phyloP scores from a whole-genome alignment of 768 basidiomycete species.

The Pisolithus tinctorius region DNA sequence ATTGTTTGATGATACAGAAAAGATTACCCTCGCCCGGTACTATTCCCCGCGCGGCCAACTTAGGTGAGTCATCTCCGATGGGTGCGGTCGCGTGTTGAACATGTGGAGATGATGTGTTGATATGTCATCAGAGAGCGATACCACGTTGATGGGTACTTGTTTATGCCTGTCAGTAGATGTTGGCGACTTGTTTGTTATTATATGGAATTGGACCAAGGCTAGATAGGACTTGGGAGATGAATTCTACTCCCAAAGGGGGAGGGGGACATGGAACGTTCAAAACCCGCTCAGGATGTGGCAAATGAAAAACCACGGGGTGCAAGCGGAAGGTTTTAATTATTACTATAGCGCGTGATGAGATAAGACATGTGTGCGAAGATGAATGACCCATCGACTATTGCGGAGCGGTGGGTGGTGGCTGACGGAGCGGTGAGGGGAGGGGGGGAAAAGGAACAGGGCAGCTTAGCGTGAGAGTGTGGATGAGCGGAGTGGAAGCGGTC shows the following conservation, averaged over 20 bases:
- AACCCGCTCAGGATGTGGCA: constrained; percentile 14
- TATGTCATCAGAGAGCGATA: constrained; percentile 4
- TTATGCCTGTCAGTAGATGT: constrained; percentile 15
- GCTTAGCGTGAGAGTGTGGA: constrained; percentile 4
- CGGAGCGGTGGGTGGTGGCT: constrained; percentile 8
- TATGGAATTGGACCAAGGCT: constrained; percentile 4
- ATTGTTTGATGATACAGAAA: constrained; percentile 32
- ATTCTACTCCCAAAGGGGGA: constrained; percentile 1
- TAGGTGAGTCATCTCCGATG: constrained; percentile 26
- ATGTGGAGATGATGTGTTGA: constrained; percentile 18
- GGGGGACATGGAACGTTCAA: constrained; percentile 16
- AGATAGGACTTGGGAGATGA: no score
- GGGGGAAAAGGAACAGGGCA: constrained; percentile 7
- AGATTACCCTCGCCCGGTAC: constrained; percentile 62
- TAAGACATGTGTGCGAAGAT: constrained; percentile 18
- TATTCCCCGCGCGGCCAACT: constrained; percentile 48
- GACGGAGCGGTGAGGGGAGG: constrained; percentile 11
- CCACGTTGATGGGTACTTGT: constrained; percentile 8
- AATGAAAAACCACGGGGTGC: constrained; percentile 12
- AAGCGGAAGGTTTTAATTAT: constrained; percentile 18
- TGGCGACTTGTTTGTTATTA: constrained; percentile 10
- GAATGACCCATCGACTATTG: constrained; percentile 6
- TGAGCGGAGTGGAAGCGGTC: constrained; percentile 3
- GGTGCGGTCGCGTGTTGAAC: constrained; percentile 10
- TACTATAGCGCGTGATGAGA: constrained; percentile 16